phyloP scores from a whole-genome alignment of 352 stramenopile genomes.

The Phytopythium aichiense region DNA sequence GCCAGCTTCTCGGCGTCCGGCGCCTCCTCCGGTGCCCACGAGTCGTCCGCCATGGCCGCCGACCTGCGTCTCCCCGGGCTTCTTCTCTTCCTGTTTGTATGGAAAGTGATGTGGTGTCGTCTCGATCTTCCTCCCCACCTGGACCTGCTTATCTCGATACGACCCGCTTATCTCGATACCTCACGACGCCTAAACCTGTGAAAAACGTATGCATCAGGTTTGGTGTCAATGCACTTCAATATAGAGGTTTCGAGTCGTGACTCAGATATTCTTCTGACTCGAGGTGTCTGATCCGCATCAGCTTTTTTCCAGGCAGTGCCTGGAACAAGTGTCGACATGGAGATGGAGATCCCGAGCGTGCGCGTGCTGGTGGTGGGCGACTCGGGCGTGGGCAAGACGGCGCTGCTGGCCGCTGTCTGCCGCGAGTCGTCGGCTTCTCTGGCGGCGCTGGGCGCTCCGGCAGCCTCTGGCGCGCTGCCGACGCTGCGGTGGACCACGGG shows the following conservation, averaged over 20 bases:
- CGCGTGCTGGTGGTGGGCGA: constrained; percentile 82
- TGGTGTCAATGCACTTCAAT: no score
- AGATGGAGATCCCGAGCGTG: constrained; percentile 72
- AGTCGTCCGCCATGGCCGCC: constrained; percentile 60
- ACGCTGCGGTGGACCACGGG: constrained; percentile 68
- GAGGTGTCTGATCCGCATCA: neutral
- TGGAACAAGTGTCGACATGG: neutral
- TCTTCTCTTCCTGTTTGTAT: neutral
- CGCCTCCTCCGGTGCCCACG: constrained; percentile 49
- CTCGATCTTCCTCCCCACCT: neutral
- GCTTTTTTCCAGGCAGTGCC: neutral
- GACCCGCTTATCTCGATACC: neutral
- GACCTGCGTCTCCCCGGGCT: neutral
- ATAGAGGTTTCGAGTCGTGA: neutral
- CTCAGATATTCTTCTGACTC: neutral
- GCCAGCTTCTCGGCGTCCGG: constrained; percentile 87
- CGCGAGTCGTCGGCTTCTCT: constrained; percentile 13
- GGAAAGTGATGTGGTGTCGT: neutral
- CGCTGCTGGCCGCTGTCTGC: constrained; percentile 64
- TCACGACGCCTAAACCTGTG: neutral
- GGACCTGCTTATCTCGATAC: neutral
- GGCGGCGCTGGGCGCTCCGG: constrained; percentile 10
- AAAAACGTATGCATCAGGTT: neutral
- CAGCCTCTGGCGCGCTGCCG: constrained; percentile 1
- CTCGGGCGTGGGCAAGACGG: constrained; percentile 83